These are phyloP conservation scores for Tetraselmis chui DNA, from an alignment of 139 green algal species.

Conservation along the genomic window DNA sequence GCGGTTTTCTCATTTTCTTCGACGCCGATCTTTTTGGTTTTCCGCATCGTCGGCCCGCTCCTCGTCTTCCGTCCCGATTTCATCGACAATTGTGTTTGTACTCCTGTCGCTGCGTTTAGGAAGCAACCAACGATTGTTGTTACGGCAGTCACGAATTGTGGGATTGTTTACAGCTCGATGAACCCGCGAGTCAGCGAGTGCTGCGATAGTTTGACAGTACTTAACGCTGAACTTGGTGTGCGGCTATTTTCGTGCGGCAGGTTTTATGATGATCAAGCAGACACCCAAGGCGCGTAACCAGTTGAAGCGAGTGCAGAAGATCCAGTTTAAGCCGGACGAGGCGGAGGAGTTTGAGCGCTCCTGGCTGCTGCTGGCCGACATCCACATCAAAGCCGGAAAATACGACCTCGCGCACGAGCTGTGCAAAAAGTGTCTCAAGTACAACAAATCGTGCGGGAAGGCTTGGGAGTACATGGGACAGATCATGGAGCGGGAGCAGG, in stretches of 20 bases:
- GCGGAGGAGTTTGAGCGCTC: conserved; percentile 67
- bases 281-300: conserved; percentile 62
- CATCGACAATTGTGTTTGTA: no score
- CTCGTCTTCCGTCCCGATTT: no score
- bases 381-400: conserved; percentile 53
- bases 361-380: conserved; percentile 75
- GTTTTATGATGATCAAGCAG: conserved; percentile 72
- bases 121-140: no score
- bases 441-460: conserved; percentile 72
- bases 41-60: no score
- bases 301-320: conserved; percentile 52
- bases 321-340: conserved; percentile 60
- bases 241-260: no score
- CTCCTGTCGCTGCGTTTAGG: no score
- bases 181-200: no score
- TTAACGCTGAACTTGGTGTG: no score
- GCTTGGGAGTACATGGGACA: conserved; percentile 66
- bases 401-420: conserved; percentile 51
- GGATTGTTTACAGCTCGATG: not conserved
- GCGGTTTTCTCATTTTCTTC: no score
- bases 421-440: conserved; percentile 68
- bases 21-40: no score
- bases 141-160: no score
- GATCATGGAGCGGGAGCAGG: conserved; percentile 68
- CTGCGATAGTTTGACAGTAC: no score